Conservation (phyloP, 2,329 filamentous ascomycete species). For the Dactylella cylindrospora region DNA sequence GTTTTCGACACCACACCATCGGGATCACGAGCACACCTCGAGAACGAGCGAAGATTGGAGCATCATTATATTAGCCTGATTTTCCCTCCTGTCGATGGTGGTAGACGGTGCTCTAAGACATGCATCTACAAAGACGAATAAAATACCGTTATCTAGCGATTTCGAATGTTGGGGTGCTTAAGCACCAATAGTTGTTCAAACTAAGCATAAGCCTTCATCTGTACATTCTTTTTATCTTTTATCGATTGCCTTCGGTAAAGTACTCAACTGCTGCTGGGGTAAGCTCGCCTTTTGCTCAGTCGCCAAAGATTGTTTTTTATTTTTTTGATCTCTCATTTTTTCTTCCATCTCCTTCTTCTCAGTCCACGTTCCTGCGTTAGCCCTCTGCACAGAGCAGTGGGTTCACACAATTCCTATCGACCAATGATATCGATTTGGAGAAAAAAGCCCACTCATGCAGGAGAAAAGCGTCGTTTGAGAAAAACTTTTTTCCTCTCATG, state of each 20-base stretch:
- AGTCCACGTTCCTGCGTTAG: conserved; percentile 39
- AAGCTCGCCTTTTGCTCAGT: no score
- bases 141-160: conserved; percentile 4
- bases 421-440: conserved; percentile 13
- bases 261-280: no score
- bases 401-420: no score
- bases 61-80: conserved; percentile 38
- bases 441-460: conserved; percentile 41
- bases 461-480: conserved; percentile 36
- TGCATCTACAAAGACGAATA: conserved; percentile 30
- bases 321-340: not conserved
- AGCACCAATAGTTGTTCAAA: conserved; percentile 26
- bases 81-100: conserved; percentile 15
- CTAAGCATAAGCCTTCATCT: conserved; percentile 27
- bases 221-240: no score
- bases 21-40: conserved; percentile 41
- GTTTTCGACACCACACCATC: conserved; percentile 32
- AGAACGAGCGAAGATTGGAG: conserved; percentile 39
- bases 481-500: conserved; percentile 8
- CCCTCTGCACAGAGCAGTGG: no score
- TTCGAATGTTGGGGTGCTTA: conserved; percentile 12
- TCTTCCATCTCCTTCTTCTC: not conserved
- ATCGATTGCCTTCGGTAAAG: conserved; percentile 42
- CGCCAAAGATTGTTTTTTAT: no score
- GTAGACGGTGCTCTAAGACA: conserved; percentile 39